Conservation (phyloP, 345 rosid genomes). For the Populus ilicifolia region DNA sequence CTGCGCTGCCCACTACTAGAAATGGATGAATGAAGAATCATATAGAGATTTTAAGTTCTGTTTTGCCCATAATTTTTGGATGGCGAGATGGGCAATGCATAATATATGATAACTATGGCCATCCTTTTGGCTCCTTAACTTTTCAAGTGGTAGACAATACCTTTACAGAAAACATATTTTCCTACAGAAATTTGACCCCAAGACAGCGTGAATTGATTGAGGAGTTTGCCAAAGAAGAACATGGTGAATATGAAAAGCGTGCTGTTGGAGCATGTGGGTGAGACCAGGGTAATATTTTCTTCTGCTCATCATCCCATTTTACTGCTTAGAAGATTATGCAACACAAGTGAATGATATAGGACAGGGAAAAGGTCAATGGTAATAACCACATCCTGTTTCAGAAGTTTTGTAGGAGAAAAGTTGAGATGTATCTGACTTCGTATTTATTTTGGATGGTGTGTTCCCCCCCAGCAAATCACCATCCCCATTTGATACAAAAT, state of each 20-base stretch:
- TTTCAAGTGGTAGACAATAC: background rate
- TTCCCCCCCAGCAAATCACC: background rate
- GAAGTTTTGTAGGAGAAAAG: slow-evolving; percentile 12
- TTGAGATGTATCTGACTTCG: background rate
- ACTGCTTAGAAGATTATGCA: background rate
- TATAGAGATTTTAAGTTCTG: background rate
- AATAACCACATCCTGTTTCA: slow-evolving; percentile 1
- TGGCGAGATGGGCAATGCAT: background rate
- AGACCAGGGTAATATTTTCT: background rate
- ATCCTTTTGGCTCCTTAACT: background rate
- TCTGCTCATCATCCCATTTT: background rate
- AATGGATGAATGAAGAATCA: background rate
- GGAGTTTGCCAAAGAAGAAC: slow-evolving; percentile 88
- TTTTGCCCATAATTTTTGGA: background rate
- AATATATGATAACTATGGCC: background rate
- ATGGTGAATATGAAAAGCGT: slow-evolving; percentile 60
- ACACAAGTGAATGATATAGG: background rate
- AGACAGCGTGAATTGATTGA: slow-evolving; percentile 89
- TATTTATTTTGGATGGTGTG: background rate
- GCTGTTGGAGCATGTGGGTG: slow-evolving; percentile 79
- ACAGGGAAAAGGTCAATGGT: background rate
- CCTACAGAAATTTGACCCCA: slow-evolving; percentile 63
- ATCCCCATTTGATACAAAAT: background rate
- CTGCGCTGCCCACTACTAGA: background rate
- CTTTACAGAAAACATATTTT: background rate